Conservation (phyloP, 2,329 filamentous ascomycete species). For the Pseudodiploospora longispora region DNA sequence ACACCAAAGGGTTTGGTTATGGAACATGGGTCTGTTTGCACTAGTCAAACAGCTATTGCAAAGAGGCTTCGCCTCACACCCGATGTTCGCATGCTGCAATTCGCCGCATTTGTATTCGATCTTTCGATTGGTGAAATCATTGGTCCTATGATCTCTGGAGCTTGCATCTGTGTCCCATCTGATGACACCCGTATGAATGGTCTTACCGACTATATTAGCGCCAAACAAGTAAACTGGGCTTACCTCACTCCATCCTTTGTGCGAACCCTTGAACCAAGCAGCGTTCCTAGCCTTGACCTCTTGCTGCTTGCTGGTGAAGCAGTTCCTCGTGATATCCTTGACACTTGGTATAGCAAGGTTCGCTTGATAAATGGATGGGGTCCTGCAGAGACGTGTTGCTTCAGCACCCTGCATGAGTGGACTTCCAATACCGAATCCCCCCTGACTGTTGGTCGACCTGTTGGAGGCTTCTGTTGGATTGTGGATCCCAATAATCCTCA, state of each 20-base stretch:
- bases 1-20: conserved; percentile 6
- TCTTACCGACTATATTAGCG: conserved; percentile 10
- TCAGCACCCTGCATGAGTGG: no score
- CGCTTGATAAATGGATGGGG: no score
- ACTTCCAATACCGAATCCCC: no score
- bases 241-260: conserved; percentile 15
- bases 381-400: no score
- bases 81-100: conserved; percentile 10
- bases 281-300: neutral
- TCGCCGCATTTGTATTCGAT: conserved; percentile 13
- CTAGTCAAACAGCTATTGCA: conserved; percentile 2
- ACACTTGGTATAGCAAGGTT: no score
- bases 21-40: conserved; percentile 5
- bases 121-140: conserved; percentile 12
- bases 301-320: conserved; percentile 11
- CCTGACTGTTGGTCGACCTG: no score
- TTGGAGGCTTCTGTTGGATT: no score
- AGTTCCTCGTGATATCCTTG: no score
- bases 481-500: no score
- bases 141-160: conserved; percentile 10
- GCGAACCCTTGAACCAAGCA: conserved; percentile 11
- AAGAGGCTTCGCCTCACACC: conserved; percentile 2
- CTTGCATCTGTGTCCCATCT: conserved; percentile 12
- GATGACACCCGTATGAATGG: conserved; percentile 10
- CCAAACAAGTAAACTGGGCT: conserved; percentile 12